These are phyloP conservation scores for Yarrowia sp. DNA, from an alignment of 805 yeast species.

Conservation along the genomic window DNA sequence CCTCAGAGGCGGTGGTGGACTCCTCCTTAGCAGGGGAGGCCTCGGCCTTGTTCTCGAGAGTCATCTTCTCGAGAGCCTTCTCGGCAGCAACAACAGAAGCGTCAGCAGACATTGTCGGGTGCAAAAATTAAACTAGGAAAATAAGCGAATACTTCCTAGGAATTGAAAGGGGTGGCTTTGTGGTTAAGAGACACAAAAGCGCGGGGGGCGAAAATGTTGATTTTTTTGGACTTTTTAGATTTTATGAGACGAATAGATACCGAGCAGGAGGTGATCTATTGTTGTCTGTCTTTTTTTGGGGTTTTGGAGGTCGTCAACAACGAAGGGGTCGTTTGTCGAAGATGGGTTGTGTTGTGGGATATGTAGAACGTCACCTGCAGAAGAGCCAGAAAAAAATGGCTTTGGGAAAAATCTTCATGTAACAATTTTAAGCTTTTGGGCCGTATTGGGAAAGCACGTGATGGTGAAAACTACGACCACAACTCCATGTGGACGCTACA, in stretches of 20 bases:
- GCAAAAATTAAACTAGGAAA: constrained; percentile 30
- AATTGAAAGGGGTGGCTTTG: constrained; percentile 27
- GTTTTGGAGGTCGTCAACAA: constrained; percentile 38
- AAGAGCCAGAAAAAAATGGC: constrained; percentile 4
- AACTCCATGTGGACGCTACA: not conserved
- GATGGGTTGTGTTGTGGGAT: constrained; percentile 39
- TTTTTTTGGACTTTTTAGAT: constrained; percentile 23
- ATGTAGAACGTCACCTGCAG: constrained; percentile 39
- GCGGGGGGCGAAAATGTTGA: constrained; percentile 28
- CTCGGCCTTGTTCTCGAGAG: constrained; percentile 45
- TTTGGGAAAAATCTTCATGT: constrained; percentile 38
- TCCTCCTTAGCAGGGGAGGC: constrained; percentile 45
- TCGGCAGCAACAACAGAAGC: constrained; percentile 51
- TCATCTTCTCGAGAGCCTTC: constrained; percentile 50
- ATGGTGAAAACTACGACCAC: not conserved
- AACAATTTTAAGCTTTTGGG: constrained; percentile 22
- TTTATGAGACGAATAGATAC: constrained; percentile 28
- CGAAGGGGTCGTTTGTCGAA: constrained; percentile 38
- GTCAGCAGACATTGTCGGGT: constrained; percentile 47
- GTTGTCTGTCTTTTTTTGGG: constrained; percentile 35
- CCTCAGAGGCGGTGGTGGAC: constrained; percentile 47
- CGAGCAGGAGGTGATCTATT: constrained; percentile 34
- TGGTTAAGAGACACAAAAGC: constrained; percentile 34
- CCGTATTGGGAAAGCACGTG: constrained; percentile 38
- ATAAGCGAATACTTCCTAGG: constrained; percentile 23